Conservation (phyloP, 2,329 filamentous ascomycete species). For the Botrytis fragariae region DNA sequence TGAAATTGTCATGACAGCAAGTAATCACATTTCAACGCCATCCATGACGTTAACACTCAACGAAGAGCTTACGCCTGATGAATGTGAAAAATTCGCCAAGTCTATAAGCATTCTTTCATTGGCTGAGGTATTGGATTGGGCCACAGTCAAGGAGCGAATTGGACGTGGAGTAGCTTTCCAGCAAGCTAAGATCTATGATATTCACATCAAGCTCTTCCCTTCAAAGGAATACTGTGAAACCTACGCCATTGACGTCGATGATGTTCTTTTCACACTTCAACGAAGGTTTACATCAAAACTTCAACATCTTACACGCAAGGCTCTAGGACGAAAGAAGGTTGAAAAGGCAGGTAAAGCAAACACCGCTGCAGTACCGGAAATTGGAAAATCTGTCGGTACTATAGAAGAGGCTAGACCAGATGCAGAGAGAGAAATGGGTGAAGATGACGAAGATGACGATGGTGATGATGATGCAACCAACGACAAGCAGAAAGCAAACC, state of each 20-base stretch:
- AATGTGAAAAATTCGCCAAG: constrained; percentile 82
- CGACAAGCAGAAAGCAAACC: constrained; percentile 72
- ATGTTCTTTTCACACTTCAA: constrained; percentile 80
- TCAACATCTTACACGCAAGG: constrained; percentile 66
- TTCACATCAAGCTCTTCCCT: constrained; percentile 81
- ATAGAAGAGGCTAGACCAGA: constrained; percentile 50
- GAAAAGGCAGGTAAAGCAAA: constrained; percentile 54
- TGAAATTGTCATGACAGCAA: constrained; percentile 98
- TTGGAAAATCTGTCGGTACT: constrained; percentile 62
- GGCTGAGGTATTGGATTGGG: constrained; percentile 78
- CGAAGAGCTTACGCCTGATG: constrained; percentile 63
- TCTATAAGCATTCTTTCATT: constrained; percentile 84
- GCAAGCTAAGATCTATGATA: constrained; percentile 80
- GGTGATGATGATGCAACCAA: constrained; percentile 76
- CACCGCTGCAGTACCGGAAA: constrained; percentile 71
- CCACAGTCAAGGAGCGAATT: constrained; percentile 75
- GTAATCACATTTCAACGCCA: constrained; percentile 82
- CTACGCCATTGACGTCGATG: constrained; percentile 76
- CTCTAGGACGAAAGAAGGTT: constrained; percentile 79
- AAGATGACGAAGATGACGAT: constrained; percentile 51
- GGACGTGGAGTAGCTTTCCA: constrained; percentile 66
- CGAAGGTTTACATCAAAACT: constrained; percentile 72
- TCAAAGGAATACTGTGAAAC: constrained; percentile 77
- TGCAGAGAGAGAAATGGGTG: constrained; percentile 42
- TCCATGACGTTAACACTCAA: constrained; percentile 82